Evolutionary conservation across 139 green algal genomes (phyloP).

Genomic region (Chlorella sp.): DNA sequence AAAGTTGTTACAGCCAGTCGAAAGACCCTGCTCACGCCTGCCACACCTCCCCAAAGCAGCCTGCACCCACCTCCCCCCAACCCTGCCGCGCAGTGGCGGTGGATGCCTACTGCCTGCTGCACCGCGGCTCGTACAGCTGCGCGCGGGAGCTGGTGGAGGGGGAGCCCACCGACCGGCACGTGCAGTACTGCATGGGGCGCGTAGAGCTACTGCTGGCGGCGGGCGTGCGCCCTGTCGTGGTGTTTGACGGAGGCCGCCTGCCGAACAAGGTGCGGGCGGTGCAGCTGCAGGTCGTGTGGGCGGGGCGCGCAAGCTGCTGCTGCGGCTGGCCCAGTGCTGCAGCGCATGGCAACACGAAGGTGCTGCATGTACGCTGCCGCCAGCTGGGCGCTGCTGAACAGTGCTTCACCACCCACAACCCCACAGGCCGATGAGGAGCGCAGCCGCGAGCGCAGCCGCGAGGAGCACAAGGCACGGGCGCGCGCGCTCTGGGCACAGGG

Average conservation of each 20-base stretch:
- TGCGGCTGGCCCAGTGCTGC: too few relatives aligned
- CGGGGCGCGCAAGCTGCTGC: too few relatives aligned
- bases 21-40: too few relatives aligned
- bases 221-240: conserved; percentile 87
- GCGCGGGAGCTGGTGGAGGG: conserved; percentile 87
- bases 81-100: conserved; percentile 73
- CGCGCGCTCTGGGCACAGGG: conserved; percentile 63
- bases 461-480: conserved; percentile 25
- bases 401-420: too few relatives aligned
- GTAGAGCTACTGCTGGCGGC: conserved; percentile 78
- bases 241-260: conserved; percentile 95
- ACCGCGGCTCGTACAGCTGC: conserved; percentile 93
- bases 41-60: too few relatives aligned
- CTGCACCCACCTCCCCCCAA: not conserved
- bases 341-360: too few relatives aligned
- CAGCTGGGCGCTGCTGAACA: too few relatives aligned
- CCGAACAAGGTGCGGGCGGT: conserved; percentile 89
- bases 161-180: conserved; percentile 79
- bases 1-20: too few relatives aligned
- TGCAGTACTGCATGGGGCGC: conserved; percentile 93
- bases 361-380: too few relatives aligned
- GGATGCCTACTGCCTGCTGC: conserved; percentile 96
- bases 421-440: conserved; percentile 76
- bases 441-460: conserved; percentile 63
- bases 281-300: too few relatives aligned